Base-by-base conservation (phyloP, 345 rosid species). In the Stellera chamaejasme region DNA sequence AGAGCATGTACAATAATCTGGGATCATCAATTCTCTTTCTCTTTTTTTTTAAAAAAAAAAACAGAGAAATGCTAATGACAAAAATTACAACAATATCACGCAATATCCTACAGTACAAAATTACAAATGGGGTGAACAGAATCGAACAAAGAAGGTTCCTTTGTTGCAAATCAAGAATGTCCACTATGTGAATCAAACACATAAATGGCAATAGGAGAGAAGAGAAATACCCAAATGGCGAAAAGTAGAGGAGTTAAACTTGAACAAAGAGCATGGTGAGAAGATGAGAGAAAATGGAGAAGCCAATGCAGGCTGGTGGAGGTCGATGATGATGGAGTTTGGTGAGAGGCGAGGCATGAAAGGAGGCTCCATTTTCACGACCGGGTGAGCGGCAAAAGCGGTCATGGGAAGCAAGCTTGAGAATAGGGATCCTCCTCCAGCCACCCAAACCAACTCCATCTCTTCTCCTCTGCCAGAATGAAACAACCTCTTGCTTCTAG, bases 341-440 rank as follows among this genome's bases (percentile, higher is more conserved):
- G 43, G 61, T 45, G 59, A 50, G 59, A 61, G 50, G 28, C 19
- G 58, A 69, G 63, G 60, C 52, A 58, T 68, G 69, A 78, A 69
- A 72, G 76, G 72, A 74, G 73, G 46, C 56, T 58, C 45, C 64
- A 59, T 67, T 59, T n/a, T 36, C 64, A 77, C 65, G 78, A 73
- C 71, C 67, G 84, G 84, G 72, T 58, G 71, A 80, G 75, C 86
- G 75, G 36, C 4, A 80, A 70, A 78, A 65, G 61, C 79, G 90
- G 80, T 56, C 67, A 45, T 52, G 52, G 59, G 57, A 59, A 68
- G 45, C 56, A 61, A 66, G 75, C 80, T 70, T 10, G 77, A 77
- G 80, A 77, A 72, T 75, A 75, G 79, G 82, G 67, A 69, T 75
- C 69, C 52, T 62, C 39, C 39, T 32, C 5, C 66, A 55, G 62